Evolutionary conservation across 352 stramenopile species (phyloP), one percentile per base, ranked within the genome.

Genomic region (Thraustochytrium striatum): DNA sequence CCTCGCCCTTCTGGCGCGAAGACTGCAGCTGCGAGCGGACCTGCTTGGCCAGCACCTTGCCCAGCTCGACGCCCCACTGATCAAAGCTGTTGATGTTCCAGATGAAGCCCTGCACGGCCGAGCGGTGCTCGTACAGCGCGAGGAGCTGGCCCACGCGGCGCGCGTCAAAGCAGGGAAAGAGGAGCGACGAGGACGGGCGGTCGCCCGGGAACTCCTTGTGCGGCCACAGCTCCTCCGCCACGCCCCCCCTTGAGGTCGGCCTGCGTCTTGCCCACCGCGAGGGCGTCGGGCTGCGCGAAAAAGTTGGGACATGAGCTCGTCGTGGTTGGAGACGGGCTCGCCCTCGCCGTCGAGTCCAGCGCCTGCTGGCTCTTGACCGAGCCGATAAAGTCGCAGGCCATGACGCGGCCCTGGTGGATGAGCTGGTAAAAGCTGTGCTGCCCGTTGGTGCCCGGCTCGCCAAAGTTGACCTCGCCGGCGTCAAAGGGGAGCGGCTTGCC

Each of bases 271-370:
- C 96, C 96, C 69, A 90, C 91, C 3, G 96, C 96, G 7, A 99
- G 87, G 5, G 96, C 96, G 85, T 99, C 96, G 0, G 96, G 94
- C 85, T 99, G 96, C 41, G 95, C 95, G 84, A 99, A 99, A 85
- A 99, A 99, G 88, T 99, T 98, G 69, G 88, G 94, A n/a, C 96
- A 99, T 99, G 79, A 99, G 91, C 87, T 99, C 96, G 86, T 99
- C 95, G 88, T 99, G 95, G 88, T 97, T 98, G n/a, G 90, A 92
- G 38, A 99, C 91, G 0, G 88, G 72, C 83, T 98, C 88, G 19
- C 82, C 87, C 38, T 85, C 2, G 88, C 52, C 35, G 88, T 85
- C 36, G 91, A 84, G 79, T 85, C 85, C 65, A 95, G 84, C 47
- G 89, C 89, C 83, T 91, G 89, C 87, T 99, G 95, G 79, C 88